These are phyloP conservation scores for Corylus avellana DNA, from an alignment of 306 rosid genomes.

Conservation along the genomic window DNA sequence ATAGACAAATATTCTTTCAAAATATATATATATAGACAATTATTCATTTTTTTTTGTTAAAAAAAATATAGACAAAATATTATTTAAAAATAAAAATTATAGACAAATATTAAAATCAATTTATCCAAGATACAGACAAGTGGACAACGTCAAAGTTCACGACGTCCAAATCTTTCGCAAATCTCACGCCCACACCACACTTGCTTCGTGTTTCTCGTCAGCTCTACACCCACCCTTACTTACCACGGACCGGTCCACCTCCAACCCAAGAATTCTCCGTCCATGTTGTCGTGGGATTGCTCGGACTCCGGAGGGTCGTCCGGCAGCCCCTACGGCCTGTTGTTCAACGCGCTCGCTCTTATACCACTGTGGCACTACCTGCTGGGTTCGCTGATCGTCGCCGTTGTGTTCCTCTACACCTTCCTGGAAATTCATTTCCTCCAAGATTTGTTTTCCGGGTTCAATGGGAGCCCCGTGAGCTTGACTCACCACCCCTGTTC, in stretches of 20 bases:
- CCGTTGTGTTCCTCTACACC: slow-evolving; percentile 44
- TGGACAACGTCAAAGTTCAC: no score
- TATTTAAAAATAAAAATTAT: no score
- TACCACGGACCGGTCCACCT: neutral
- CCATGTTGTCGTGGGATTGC: slow-evolving; percentile 10
- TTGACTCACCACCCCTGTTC: slow-evolving; percentile 55
- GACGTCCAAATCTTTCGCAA: no score
- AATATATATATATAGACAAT: no score
- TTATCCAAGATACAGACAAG: no score
- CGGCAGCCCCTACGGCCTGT: slow-evolving; percentile 37
- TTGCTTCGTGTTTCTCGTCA: no score
- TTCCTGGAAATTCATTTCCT: slow-evolving; percentile 76
- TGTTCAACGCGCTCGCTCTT: slow-evolving; percentile 42
- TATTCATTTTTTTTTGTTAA: no score
- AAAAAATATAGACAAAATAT: no score
- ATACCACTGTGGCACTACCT: slow-evolving; percentile 62
- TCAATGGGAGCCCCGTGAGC: slow-evolving; percentile 51
- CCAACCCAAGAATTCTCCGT: neutral
- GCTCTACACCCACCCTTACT: no score
- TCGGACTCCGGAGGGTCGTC: neutral
- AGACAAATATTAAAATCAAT: no score
- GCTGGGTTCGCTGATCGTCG: slow-evolving; percentile 18
- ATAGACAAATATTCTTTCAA: no score
- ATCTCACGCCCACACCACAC: no score
- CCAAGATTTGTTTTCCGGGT: slow-evolving; percentile 51